Percentiles rank a stretch among this genome's conserved stretches.
Conservation (phyloP, 177 flowering plant genomes). For the Telopea speciosissima region DNA sequence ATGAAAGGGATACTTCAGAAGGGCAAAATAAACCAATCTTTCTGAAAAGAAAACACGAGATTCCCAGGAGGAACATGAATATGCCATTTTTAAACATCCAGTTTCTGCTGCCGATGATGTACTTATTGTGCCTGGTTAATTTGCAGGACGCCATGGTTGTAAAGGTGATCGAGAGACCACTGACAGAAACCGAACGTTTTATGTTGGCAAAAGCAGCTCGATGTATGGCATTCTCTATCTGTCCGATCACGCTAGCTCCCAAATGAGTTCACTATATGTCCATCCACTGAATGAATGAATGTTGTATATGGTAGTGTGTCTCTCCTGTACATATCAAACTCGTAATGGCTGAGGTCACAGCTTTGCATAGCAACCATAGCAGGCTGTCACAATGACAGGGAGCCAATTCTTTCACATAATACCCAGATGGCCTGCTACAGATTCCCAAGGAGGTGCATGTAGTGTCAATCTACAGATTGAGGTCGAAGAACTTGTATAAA, state of each 20-base stretch:
- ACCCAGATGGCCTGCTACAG: neutral
- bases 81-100: neutral
- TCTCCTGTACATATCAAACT: too few species aligned
- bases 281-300: too few species aligned
- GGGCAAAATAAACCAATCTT: too few species aligned
- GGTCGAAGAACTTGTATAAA: too few species aligned
- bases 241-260: slow-evolving; percentile 72
- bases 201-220: slow-evolving; percentile 94
- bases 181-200: slow-evolving; percentile 84
- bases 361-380: neutral
- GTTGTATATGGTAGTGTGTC: too few species aligned
- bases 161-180: slow-evolving; percentile 82
- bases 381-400: neutral
- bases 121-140: neutral
- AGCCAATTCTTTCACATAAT: neutral
- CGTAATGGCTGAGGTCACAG: too few species aligned
- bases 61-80: neutral
- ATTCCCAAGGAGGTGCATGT: neutral
- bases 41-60: neutral
- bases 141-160: slow-evolving; percentile 70
- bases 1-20: too few species aligned
- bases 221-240: slow-evolving; percentile 68
- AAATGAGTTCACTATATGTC: slow-evolving; percentile 27
- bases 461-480: neutral
- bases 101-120: neutral